Evolutionary conservation across 306 rosid genomes (phyloP).

Genomic region (Prunus armeniaca): DNA sequence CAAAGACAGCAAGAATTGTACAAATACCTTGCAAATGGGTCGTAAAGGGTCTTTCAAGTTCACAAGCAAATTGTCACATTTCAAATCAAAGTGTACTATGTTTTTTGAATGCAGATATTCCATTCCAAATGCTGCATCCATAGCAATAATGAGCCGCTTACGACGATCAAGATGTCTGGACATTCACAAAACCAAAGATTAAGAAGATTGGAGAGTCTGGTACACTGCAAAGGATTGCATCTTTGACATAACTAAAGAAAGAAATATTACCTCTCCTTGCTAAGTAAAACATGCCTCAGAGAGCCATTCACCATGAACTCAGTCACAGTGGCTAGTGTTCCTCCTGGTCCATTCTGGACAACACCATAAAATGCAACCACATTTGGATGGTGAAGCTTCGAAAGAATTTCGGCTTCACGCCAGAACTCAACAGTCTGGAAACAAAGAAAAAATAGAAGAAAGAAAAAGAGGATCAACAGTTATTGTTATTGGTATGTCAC

Average conservation of each 20-base stretch:
- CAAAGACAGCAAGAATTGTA: not conserved
- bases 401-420: slow-evolving; percentile 83
- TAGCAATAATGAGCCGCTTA: slow-evolving; percentile 81
- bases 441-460: not conserved
- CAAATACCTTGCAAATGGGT: slow-evolving; percentile 89
- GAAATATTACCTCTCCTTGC: slow-evolving; percentile 65
- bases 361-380: slow-evolving; percentile 74
- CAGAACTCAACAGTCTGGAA: slow-evolving; percentile 78
- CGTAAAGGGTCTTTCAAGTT: slow-evolving; percentile 77
- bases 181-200: slow-evolving; percentile 14
- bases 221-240: slow-evolving; percentile 10
- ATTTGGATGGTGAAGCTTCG: slow-evolving; percentile 91
- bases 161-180: slow-evolving; percentile 82
- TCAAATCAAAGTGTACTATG: slow-evolving; percentile 88
- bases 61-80: slow-evolving; percentile 90
- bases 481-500: slow-evolving; percentile 1
- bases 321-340: slow-evolving; percentile 76
- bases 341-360: slow-evolving; percentile 79
- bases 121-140: slow-evolving; percentile 98
- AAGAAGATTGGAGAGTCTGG: slow-evolving; percentile 13
- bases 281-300: slow-evolving; percentile 66
- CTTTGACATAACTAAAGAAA: slow-evolving; percentile 10
- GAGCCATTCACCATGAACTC: slow-evolving; percentile 96
- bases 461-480: not conserved
- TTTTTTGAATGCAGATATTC: slow-evolving; percentile 87